Evolutionary conservation across 2,329 filamentous ascomycete species (phyloP), one percentile per base, ranked within the genome.

Genomic region (Incumbomyces delicatus): DNA sequence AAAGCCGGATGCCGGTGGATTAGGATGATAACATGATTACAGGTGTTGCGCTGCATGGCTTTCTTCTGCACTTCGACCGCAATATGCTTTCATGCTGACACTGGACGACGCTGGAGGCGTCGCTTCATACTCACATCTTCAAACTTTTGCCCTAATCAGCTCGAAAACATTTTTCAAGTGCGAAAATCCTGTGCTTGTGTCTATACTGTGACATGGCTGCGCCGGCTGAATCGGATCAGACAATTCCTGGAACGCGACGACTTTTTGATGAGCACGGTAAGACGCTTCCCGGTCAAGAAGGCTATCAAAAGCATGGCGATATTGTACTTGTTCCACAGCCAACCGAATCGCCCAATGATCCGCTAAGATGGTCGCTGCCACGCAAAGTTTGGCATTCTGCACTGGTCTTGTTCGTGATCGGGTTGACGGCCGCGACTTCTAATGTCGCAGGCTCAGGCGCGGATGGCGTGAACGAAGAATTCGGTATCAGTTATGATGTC

Each of bases 401-500:
- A 5, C 61, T 78, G 4, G 69, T 77, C 27, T 69, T 73, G 44
- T 74, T 73, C 54, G 69, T 77, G 40, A 74, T 75, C 2, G 74
- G 68, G 1, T 57, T 78, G 41, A 77, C 75, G 1, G 75, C 75
- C 0, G 75, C 75, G 2, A 76, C 72, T 0, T 71, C 75, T 10
- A 78, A 78, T 47, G 70, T 75, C 54, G 73, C 73, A 2, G 74
- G 75, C 6, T 69, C 72, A 1, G 74, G 73, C 10, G 65, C 70
- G 14, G 67, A 71, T 48, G 71, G 71, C 14, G 69, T 75, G 57
- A 68, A 73, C 18, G 64, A 65, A 1, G 63, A 77, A 38, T 64
- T 75, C 14, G 71, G 68, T 8, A 75, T 78, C 47, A 64, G 64
- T 20, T 77, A 75, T 53, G 63, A 63, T 30, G 65, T 70, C 5